Base-by-base conservation (phyloP, 495 filamentous ascomycete species). In the Talaromyces adpressus region DNA sequence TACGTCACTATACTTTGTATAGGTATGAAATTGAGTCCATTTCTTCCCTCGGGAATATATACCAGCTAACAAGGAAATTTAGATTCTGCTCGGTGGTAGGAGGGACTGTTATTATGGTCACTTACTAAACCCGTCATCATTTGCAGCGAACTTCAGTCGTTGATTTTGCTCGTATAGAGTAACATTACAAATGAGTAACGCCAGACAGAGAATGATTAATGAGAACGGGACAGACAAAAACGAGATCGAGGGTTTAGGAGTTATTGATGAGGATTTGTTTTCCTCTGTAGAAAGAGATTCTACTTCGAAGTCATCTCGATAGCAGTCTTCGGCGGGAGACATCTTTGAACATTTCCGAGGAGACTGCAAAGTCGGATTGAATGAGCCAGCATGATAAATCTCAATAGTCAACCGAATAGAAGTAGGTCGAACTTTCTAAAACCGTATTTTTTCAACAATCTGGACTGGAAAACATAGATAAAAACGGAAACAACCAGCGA, bases 1-100 rank as follows among this genome's bases (percentile, higher is more conserved):
- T 34, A 62, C 22, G 61, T 49, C 36, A 41, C 61, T 56, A 18
- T 62, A 62, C 22, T 62, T n/a, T 22, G 61, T 62, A 6, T 51
- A 62, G 36, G 61, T 62, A 9, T 62, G 61, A 29, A 57, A 53
- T 53, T 34, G 36, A 5, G 22, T 27, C 61, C 61, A 62, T 32
- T 3, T 62, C 47, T 57, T 53, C 23, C 23, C 53, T 27, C 6
- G 53, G 6, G 22, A 3, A 57, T 57, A 45, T 39, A 61, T 61
- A 2, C 58, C 58, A 45, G 58, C 58, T 61, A 14, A n/a, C n/a
- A n/a, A n/a, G n/a, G n/a, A n/a, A n/a, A n/a, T n/a, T 61, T 29
- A 22, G 58, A 45, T 39, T 5, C n/a, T 25, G 6, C 18, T 39
- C 5, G n/a, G 34, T 61, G 1, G 39, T 18, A 61, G n/a, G 58